Percentiles rank a stretch among this genome's conserved stretches.
phyloP scores from a whole-genome alignment of 495 filamentous ascomycete species.

The Penicillium coffeae region DNA sequence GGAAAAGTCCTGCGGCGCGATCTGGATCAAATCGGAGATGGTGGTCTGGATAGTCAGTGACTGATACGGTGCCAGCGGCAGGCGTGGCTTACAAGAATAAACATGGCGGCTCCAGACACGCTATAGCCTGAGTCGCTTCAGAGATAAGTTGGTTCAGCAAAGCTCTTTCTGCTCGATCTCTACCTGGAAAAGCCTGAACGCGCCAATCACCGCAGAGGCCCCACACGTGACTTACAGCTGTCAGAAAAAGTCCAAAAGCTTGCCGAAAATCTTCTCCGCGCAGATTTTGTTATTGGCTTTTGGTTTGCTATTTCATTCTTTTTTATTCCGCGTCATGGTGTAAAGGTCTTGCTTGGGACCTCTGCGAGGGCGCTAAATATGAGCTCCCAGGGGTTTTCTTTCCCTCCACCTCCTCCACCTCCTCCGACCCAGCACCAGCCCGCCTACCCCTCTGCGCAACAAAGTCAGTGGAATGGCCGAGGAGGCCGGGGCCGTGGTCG shows the following conservation, averaged over 20 bases:
- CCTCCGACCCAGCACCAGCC: conserved; percentile 27
- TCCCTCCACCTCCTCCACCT: conserved; percentile 50
- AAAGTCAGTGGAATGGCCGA: conserved; percentile 34
- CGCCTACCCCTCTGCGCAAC: conserved; percentile 23
- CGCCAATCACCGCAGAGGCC: conserved; percentile 7
- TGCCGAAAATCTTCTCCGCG: conserved; percentile 7
- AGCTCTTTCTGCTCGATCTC: too few relatives aligned
- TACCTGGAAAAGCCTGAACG: not conserved
- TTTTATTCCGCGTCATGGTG: conserved; percentile 12
- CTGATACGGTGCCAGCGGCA: conserved; percentile 11
- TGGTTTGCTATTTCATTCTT: not conserved
- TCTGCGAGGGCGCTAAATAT: conserved; percentile 30
- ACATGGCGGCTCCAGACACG: conserved; percentile 48
- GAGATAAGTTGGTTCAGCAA: too few relatives aligned
- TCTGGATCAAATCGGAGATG: conserved; percentile 87
- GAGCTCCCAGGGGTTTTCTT: conserved; percentile 48
- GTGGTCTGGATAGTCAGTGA: conserved; percentile 48
- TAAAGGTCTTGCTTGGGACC: conserved; percentile 12
- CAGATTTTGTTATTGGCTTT: not conserved
- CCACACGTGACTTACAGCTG: conserved; percentile 16
- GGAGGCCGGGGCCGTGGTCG: conserved; percentile 36
- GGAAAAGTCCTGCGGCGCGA: conserved; percentile 78
- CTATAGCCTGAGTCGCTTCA: too few relatives aligned
- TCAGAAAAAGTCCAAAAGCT: conserved; percentile 10
- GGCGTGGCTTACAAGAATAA: conserved; percentile 50